Evolutionary conservation across 2,329 filamentous ascomycete species (phyloP), one percentile per base, ranked within the genome.

Genomic region (Fusarium penzigii): DNA sequence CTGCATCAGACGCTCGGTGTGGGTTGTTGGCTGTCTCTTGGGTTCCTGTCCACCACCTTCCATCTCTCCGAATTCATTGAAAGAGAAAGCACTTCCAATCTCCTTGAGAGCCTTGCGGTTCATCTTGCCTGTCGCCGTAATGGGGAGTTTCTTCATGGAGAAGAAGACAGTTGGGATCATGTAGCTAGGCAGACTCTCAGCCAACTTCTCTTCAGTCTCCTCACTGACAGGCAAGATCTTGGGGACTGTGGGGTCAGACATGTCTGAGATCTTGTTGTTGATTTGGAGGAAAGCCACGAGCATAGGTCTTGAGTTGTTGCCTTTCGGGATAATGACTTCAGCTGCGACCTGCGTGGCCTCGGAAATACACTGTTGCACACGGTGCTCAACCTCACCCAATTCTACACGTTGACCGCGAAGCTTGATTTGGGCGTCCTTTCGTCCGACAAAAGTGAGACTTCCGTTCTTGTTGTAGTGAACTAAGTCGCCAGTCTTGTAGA

Each of bases 401-500:
- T 79, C 84, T 48, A 81, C 70, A 46, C 80, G 66, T 49, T 75
- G 82, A 41, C 84, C 84, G 29, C 76, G 73, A 14, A 84, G 64
- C 63, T 84, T 85, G 44, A 84, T 73, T 62, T 84, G 81, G 1
- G 72, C 72, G 59, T 84, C 81, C 57, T 79, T 80, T 39, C 81
- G 71, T 44, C 79, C 78, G 46, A 79, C 59, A 48, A 72, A 78
- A 2, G 67, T 56, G 17, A 79, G 57, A 16, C 73, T 14, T 36
- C 32, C 73, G 53, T 77, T 68, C 1, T 49, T 41, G 42, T 69
- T 59, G 40, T 71, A 49, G 39, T 44, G 42, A 38, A 49, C 47
- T 32, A 49, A 42, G 43, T 49, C 47, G 44, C 47, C 47, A 70
- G 62, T 62, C 38, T 56, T 57, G 45, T 63, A 64, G 25, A 49